Evolutionary conservation across 148 eudicot species (phyloP).

Genomic region (Arbutus unedo): DNA sequence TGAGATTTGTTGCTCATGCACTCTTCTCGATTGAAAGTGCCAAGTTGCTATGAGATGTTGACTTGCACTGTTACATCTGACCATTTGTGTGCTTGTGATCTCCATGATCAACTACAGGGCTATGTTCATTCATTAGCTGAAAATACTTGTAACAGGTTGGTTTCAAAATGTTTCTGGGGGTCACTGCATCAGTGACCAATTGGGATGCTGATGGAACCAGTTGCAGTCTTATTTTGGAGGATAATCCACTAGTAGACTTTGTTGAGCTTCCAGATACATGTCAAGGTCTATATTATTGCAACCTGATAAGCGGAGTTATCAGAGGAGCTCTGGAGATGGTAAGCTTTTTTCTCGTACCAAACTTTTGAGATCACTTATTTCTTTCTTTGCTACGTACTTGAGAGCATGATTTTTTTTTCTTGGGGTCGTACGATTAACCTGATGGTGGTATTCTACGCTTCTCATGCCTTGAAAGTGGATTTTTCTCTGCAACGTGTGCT

Average conservation of each 20-base stretch:
- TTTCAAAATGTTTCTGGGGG: constrained; percentile 90
- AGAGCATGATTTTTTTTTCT: neutral
- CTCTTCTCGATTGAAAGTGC: neutral
- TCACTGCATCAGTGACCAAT: constrained; percentile 78
- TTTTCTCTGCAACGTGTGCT: neutral
- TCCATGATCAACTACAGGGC: neutral
- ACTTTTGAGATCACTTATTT: constrained; percentile 1
- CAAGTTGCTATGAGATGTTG: neutral
- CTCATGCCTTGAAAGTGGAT: neutral
- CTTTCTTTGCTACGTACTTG: neutral
- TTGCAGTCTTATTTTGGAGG: constrained; percentile 91
- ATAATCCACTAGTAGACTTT: constrained; percentile 94
- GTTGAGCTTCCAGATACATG: constrained; percentile 98
- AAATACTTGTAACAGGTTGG: constrained; percentile 59
- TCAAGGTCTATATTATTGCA: constrained; percentile 90
- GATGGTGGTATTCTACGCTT: neutral
- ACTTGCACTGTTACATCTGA: neutral
- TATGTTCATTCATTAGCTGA: neutral
- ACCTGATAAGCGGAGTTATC: constrained; percentile 85
- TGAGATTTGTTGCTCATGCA: neutral
- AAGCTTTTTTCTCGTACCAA: constrained; percentile 20
- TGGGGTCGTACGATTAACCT: neutral
- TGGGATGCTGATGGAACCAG: constrained; percentile 93
- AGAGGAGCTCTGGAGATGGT: constrained; percentile 99
- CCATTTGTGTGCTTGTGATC: neutral